Conservation (phyloP, 2,329 filamentous ascomycete species). For the Fusarium acutatum region DNA sequence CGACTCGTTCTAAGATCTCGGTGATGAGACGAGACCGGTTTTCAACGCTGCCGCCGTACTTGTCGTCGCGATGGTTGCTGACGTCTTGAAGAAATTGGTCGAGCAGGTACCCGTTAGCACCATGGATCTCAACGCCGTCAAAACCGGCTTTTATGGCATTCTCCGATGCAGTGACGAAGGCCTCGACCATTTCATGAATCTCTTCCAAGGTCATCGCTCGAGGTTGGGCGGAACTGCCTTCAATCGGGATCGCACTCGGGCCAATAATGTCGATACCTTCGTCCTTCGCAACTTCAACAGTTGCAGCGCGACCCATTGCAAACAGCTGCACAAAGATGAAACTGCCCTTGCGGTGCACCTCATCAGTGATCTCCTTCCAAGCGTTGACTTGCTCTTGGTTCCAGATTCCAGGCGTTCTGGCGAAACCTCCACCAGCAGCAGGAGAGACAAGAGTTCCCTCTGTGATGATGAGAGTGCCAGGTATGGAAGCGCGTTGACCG, state of each 20-base stretch:
- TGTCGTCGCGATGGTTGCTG: conserved; percentile 59
- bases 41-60: conserved; percentile 61
- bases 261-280: conserved; percentile 42
- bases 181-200: conserved; percentile 67
- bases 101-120: conserved; percentile 68
- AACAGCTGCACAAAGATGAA: conserved; percentile 71
- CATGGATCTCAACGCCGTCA: conserved; percentile 72
- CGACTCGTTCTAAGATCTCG: conserved; percentile 56
- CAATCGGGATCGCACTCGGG: conserved; percentile 46
- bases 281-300: conserved; percentile 36
- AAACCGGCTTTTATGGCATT: conserved; percentile 70
- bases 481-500: conserved; percentile 51
- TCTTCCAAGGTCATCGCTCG: conserved; percentile 71
- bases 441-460: conserved; percentile 56
- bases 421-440: conserved; percentile 43
- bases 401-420: conserved; percentile 67
- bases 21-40: conserved; percentile 62
- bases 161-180: conserved; percentile 62
- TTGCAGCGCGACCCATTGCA: conserved; percentile 65
- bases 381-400: conserved; percentile 62
- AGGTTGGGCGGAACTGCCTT: conserved; percentile 61
- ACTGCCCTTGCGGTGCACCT: conserved; percentile 68
- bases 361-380: conserved; percentile 69
- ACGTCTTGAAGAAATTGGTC: conserved; percentile 66
- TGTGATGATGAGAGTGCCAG: conserved; percentile 54